phyloP scores from a whole-genome alignment of 768 basidiomycete genomes.

The Kwoniella bestiolae region DNA sequence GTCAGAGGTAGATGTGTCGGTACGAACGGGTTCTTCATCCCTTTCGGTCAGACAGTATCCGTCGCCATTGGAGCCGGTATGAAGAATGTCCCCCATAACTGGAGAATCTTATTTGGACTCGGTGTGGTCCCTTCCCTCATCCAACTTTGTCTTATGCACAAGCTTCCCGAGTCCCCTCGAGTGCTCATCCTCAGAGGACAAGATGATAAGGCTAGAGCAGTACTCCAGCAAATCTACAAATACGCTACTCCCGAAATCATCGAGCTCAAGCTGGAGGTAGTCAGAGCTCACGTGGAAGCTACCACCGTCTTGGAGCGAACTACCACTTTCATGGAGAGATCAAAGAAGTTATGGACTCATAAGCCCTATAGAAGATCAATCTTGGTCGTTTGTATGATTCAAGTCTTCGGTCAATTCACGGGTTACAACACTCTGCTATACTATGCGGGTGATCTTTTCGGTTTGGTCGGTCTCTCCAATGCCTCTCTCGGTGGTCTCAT shows the following conservation, averaged over 20 bases:
- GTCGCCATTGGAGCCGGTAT: conserved; percentile 20
- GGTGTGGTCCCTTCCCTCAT: conserved; percentile 27
- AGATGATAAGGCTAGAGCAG: conserved; percentile 18
- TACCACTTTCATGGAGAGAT: conserved; percentile 1
- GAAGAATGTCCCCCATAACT: not conserved
- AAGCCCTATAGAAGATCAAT: conserved; percentile 24
- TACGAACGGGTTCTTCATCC: conserved; percentile 30
- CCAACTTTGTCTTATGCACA: conserved; percentile 23
- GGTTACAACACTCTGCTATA: conserved; percentile 39
- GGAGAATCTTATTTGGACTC: conserved; percentile 15
- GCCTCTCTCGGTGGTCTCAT: conserved; percentile 22
- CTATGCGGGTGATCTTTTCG: conserved; percentile 28
- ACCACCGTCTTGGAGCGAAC: conserved; percentile 12
- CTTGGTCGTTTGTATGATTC: conserved; percentile 19
- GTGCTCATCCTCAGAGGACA: conserved; percentile 18
- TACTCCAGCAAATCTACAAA: conserved; percentile 19
- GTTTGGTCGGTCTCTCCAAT: conserved; percentile 27
- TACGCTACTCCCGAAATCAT: conserved; percentile 12
- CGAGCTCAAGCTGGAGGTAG: conserved; percentile 29
- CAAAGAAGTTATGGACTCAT: conserved; percentile 13
- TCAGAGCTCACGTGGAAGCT: conserved; percentile 6
- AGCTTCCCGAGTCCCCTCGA: conserved; percentile 36
- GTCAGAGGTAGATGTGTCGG: conserved; percentile 30
- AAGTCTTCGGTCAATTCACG: conserved; percentile 32
- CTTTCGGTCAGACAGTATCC: conserved; percentile 24